phyloP scores from a whole-genome alignment of 345 rosid genomes.

The Heritiera fomes region DNA sequence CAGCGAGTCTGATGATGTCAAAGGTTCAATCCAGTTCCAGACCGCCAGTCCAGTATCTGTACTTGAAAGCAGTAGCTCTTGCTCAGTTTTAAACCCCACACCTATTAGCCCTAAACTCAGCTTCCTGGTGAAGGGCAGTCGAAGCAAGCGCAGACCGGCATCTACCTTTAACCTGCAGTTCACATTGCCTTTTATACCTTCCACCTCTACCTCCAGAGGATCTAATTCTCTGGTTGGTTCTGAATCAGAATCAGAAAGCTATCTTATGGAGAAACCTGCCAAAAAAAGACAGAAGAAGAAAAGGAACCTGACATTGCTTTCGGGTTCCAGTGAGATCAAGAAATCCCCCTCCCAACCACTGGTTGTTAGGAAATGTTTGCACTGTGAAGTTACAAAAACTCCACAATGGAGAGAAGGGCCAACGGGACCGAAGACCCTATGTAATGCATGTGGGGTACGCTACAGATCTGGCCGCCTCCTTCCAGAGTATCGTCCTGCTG shows the following conservation, averaged over 20 bases:
- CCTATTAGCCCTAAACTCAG: slow-evolving; percentile 30
- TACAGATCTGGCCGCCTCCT: slow-evolving; percentile 83
- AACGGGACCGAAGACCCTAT: slow-evolving; percentile 83
- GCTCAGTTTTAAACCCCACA: slow-evolving; percentile 45
- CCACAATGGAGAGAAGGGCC: slow-evolving; percentile 99
- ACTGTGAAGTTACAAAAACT: slow-evolving; percentile 73
- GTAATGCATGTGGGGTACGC: slow-evolving; percentile 95
- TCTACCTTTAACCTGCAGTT: slow-evolving; percentile 28
- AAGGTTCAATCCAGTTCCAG: slow-evolving; percentile 44
- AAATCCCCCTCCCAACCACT: slow-evolving; percentile 26
- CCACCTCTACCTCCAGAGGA: slow-evolving; percentile 25
- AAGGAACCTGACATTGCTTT: slow-evolving; percentile 34
- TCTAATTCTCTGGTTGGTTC: slow-evolving; percentile 24
- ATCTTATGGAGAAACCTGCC: slow-evolving; percentile 27
- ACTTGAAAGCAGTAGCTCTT: slow-evolving; percentile 68
- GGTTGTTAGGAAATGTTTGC: slow-evolving; percentile 58
- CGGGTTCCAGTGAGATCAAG: slow-evolving; percentile 31
- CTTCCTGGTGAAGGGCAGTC: slow-evolving; percentile 58
- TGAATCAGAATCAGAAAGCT: slow-evolving; percentile 44
- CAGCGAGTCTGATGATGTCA: slow-evolving; percentile 35
- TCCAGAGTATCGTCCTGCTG: slow-evolving; percentile 90
- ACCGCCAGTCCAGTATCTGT: slow-evolving; percentile 77
- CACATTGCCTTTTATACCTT: slow-evolving; percentile 23
- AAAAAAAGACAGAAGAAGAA: slow-evolving; percentile 49
- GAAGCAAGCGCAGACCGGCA: slow-evolving; percentile 71